A percentile compares a stretch with the other conserved stretches of the same genome.
phyloP scores from a whole-genome alignment of 441 rosid species.

The Corymbia calophylla region DNA sequence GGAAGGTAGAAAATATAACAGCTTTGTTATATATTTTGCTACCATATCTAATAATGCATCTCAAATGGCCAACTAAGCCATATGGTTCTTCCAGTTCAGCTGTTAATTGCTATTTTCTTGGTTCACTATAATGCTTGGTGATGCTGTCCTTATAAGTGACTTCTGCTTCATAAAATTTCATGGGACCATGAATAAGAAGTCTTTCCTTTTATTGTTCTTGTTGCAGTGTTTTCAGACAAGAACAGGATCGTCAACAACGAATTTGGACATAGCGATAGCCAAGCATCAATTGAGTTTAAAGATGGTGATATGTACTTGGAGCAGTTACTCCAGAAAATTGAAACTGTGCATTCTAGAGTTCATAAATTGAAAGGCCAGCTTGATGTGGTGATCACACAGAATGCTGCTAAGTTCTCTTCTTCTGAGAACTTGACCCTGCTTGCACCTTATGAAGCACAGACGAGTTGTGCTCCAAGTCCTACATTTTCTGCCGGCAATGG shows the following conservation, averaged over 20 bases:
- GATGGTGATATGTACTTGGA: conserved; percentile 49
- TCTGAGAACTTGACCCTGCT: conserved; percentile 85
- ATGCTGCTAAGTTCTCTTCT: conserved; percentile 75
- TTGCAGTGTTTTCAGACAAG: conserved; percentile 33
- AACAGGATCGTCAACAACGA: conserved; percentile 25
- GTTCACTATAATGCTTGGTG: not conserved
- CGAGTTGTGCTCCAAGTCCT: conserved; percentile 80
- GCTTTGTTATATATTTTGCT: not conserved
- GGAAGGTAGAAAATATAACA: not conserved
- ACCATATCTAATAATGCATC: not conserved
- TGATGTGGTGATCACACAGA: conserved; percentile 52
- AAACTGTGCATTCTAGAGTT: conserved; percentile 50
- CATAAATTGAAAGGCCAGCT: conserved; percentile 57
- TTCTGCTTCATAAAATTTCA: not conserved
- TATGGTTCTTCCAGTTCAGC: not conserved
- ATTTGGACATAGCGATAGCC: conserved; percentile 27
- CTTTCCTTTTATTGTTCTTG: conserved; percentile 1
- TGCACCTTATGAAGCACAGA: conserved; percentile 50
- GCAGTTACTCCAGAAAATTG: conserved; percentile 63
- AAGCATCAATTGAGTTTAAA: conserved; percentile 31
- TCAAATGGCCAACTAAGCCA: not conserved
- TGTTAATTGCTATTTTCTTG: not conserved
- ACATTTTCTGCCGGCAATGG: conserved; percentile 67
- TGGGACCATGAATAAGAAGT: not conserved
- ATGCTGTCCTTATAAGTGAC: not conserved